Base-by-base conservation (phyloP, 106 monocot species). In the Amphibolis antarctica region DNA sequence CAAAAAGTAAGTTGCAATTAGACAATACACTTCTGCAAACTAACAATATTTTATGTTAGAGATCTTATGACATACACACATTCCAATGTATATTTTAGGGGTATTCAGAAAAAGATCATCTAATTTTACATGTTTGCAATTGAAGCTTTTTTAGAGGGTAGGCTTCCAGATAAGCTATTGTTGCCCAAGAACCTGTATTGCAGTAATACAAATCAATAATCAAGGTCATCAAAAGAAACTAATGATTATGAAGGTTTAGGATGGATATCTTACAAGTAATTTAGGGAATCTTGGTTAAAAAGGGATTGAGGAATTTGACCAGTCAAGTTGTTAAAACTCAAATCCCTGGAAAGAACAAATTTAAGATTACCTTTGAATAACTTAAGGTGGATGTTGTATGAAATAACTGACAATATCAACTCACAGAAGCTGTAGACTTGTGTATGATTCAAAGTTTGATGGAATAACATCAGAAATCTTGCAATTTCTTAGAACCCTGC, bases 141-240 rank as follows among this genome's bases (percentile, higher is more conserved):
- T 44, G 25, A n/a, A 53, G 78, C 78, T 62, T 92, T 92, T 23
- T 64, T 20, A 28, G 62, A 53, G 0, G 93, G 93, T 60, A 93
- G 73, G 63, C 60, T 69, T 30, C 86, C 93, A 42, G 77, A 71
- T 61, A 93, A 44, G 65, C 77, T 83, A 67, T 88, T 93, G 63
- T 93, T 88, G 36, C 93, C 93, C 47, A 93, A 83, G 55, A 88
- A 89, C 75, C 93, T 93, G 76, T 12, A 44, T 62, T 31, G 31
- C 60, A 61, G 61, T 61, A 44, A 56, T 29, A 56, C 26, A 56
- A 26, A 14, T 56, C 26, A 56, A 56, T 10, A 27, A 27, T 13
- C 13, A 26, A 1, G 3, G 7, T 4, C 36, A 36, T 4, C 42
- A 42, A 29, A 10, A 11, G 11, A 12, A 19, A 20, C 0, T 11